Evolutionary conservation across 345 rosid species (phyloP), one percentile per base, ranked within the genome.

Genomic region (Heritiera littoralis): DNA sequence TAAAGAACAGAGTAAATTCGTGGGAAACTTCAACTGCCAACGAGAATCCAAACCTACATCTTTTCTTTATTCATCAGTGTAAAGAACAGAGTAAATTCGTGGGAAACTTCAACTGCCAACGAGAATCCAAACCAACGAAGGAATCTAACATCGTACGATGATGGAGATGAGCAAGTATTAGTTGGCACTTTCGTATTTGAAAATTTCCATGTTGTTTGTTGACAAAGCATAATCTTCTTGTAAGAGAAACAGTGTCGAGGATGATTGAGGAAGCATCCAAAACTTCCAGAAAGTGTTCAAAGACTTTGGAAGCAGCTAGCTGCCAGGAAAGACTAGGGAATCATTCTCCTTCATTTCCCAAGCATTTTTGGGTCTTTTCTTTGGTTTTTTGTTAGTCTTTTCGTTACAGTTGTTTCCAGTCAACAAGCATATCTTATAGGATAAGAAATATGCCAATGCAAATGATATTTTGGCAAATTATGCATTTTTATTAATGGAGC

Each of bases 191-290:
- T 6, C 76, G 51, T 10, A 64, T 49, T 32, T 32, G 69, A 49
- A 70, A 68, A 55, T 63, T 56, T 48, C 74, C 70, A 14, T 65
- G 82, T 79, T 56, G 73, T 51, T 68, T 68, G 81, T 61, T 51
- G 23, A 74, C 55, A 73, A 49, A 59, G 13, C 55, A 65, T 30
- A 52, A 9, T 55, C 5, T 18, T 20, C n/a, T 7, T 35, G 38
- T 2, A 13, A 38, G 15, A 2, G 15, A 15, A 65, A 48, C 54
- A 52, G 14, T 15, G n/a, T 15, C 15, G 7, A 54, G n/a, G 58
- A 5, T 15, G 18, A 0, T 3, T 65, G 40, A 54, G 58, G 56
- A 48, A 28, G 17, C n/a, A 28, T 70, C 74, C 40, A 28, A 54
- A 70, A 70, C 10, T 69, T 30, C 43, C 23, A 30, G 4, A 71